phyloP scores from a whole-genome alignment of 2,329 filamentous ascomycete species.

The Fonsecaea pedrosoi region DNA sequence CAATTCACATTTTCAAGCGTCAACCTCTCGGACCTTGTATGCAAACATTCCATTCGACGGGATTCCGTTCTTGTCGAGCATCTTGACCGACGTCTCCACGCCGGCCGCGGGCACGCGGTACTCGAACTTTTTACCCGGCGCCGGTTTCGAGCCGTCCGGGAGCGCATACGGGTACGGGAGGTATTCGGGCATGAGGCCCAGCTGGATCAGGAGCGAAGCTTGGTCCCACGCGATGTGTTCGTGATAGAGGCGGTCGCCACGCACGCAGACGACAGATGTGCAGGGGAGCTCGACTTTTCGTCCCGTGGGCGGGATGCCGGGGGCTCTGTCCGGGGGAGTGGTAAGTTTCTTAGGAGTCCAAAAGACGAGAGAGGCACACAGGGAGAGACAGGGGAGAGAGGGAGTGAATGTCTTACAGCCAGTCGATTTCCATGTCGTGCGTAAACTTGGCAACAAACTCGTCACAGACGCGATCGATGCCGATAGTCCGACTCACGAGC shows the following conservation, averaged over 20 bases:
- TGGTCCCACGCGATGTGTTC: slow-evolving; percentile 77
- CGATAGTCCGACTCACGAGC: slow-evolving; percentile 73
- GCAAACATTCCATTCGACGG: slow-evolving; percentile 65
- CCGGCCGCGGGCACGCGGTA: slow-evolving; percentile 68
- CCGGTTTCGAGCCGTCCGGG: slow-evolving; percentile 44
- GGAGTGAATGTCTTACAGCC: slow-evolving; percentile 62
- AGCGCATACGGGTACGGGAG: slow-evolving; percentile 67
- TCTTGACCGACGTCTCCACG: slow-evolving; percentile 59
- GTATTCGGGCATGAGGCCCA: slow-evolving; percentile 69
- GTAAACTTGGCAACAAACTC: slow-evolving; percentile 72
- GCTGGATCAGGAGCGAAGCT: slow-evolving; percentile 65
- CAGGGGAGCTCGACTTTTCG: slow-evolving; percentile 65
- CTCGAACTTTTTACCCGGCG: slow-evolving; percentile 57
- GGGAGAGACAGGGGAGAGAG: too few relatives aligned
- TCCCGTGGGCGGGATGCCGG: slow-evolving; percentile 65
- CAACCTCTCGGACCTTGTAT: slow-evolving; percentile 43
- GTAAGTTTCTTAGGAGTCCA: neutral
- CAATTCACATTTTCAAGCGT: slow-evolving; percentile 16
- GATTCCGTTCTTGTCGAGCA: slow-evolving; percentile 57
- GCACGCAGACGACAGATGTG: slow-evolving; percentile 69
- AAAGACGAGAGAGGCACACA: neutral
- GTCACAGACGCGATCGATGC: slow-evolving; percentile 73
- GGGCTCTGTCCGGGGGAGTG: slow-evolving; percentile 52
- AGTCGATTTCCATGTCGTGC: slow-evolving; percentile 68
- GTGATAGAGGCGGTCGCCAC: slow-evolving; percentile 71